phyloP scores from a whole-genome alignment of 495 filamentous ascomycete species.

The Penicillium salamii region DNA sequence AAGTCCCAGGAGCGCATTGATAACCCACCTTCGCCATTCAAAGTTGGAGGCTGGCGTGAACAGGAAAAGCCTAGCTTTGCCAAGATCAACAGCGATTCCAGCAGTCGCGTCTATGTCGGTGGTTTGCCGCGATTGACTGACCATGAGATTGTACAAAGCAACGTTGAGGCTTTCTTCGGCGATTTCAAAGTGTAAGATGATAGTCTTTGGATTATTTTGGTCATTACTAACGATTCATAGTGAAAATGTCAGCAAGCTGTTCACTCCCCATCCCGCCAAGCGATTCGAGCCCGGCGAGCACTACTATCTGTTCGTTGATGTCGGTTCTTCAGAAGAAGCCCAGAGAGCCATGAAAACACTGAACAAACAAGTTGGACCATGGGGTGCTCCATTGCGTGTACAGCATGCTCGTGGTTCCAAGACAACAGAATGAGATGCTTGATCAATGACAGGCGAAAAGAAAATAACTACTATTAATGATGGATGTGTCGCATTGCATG shows the following conservation, averaged over 20 bases:
- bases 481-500: slow-evolving; percentile 4
- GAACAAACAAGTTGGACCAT: slow-evolving; percentile 41
- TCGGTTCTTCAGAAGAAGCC: slow-evolving; percentile 54
- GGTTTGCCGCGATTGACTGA: slow-evolving; percentile 59
- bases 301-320: slow-evolving; percentile 69
- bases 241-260: slow-evolving; percentile 62
- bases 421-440: neutral
- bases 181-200: slow-evolving; percentile 49
- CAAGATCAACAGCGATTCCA: slow-evolving; percentile 36
- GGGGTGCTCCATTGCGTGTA: slow-evolving; percentile 46
- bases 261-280: slow-evolving; percentile 54
- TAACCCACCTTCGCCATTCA: slow-evolving; percentile 21
- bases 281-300: slow-evolving; percentile 53
- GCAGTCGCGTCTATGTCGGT: slow-evolving; percentile 60
- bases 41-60: slow-evolving; percentile 38
- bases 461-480: slow-evolving; percentile 26
- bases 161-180: slow-evolving; percentile 58
- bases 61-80: slow-evolving; percentile 20
- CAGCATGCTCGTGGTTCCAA: slow-evolving; percentile 37
- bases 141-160: slow-evolving; percentile 48
- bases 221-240: slow-evolving; percentile 13
- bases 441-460: neutral
- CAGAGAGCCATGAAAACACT: slow-evolving; percentile 44
- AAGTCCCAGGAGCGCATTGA: slow-evolving; percentile 30
- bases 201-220: neutral